phyloP scores from a whole-genome alignment of 805 yeast genomes.

The Cyberlindnera maclurae region DNA sequence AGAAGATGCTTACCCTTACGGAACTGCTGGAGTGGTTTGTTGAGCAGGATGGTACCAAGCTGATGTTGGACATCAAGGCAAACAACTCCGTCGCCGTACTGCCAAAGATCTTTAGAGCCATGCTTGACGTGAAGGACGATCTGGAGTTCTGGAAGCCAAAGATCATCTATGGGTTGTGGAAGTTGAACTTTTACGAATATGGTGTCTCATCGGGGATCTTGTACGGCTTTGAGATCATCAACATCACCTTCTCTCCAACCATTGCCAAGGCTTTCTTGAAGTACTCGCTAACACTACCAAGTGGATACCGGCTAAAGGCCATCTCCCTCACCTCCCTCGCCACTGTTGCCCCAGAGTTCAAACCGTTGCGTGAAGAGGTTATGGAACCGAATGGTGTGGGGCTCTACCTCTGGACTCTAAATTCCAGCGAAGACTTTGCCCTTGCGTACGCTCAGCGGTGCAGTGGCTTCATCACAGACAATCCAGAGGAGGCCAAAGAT shows the following conservation, averaged over 20 bases:
- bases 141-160: slow-evolving; percentile 36
- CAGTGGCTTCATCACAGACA: slow-evolving; percentile 38
- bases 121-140: slow-evolving; percentile 33
- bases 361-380: slow-evolving; percentile 23
- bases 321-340: slow-evolving; percentile 42
- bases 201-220: slow-evolving; percentile 34
- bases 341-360: slow-evolving; percentile 37
- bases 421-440: slow-evolving; percentile 29
- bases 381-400: slow-evolving; percentile 25
- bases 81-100: slow-evolving; percentile 38
- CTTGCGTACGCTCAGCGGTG: slow-evolving; percentile 29
- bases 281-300: slow-evolving; percentile 31
- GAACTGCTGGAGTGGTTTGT: slow-evolving; percentile 34
- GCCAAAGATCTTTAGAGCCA: slow-evolving; percentile 29
- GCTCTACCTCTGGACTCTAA: slow-evolving; percentile 49
- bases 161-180: slow-evolving; percentile 49
- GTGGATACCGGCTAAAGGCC: slow-evolving; percentile 44
- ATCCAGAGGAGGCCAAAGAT: slow-evolving; percentile 21
- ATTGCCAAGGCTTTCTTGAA: slow-evolving; percentile 26
- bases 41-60: slow-evolving; percentile 7
- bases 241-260: slow-evolving; percentile 29
- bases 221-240: slow-evolving; percentile 28
- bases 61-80: slow-evolving; percentile 49
- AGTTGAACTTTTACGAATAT: slow-evolving; percentile 35
- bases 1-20: slow-evolving; percentile 35